phyloP scores from a whole-genome alignment of 1,284 basidiomycete species.

The Wolfiporia cocos region DNA sequence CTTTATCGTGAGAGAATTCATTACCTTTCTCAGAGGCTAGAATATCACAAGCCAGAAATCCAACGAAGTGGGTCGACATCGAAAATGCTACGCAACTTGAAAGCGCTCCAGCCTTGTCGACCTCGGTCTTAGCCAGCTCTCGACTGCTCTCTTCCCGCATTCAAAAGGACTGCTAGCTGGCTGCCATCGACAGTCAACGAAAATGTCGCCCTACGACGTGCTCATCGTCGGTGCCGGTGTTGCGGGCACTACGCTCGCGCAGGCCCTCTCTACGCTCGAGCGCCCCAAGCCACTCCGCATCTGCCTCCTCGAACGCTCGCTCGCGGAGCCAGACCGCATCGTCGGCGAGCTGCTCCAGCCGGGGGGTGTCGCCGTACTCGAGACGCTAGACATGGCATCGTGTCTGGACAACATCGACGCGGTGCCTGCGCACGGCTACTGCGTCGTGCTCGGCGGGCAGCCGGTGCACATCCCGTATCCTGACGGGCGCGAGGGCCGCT shows the following conservation, averaged over 20 bases:
- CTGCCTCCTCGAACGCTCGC: constrained; percentile 81
- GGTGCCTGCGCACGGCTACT: constrained; percentile 83
- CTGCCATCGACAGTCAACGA: background rate
- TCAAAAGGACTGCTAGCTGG: constrained; percentile 4
- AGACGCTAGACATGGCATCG: constrained; percentile 71
- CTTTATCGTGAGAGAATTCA: no score
- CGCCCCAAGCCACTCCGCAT: constrained; percentile 64
- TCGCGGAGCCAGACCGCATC: constrained; percentile 92
- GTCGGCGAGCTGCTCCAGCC: constrained; percentile 98
- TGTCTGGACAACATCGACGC: constrained; percentile 87
- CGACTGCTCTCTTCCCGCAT: constrained; percentile 1
- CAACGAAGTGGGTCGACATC: constrained; percentile 8
- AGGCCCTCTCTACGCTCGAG: constrained; percentile 53
- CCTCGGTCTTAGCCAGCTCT: constrained; percentile 3
- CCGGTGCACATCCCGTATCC: constrained; percentile 90
- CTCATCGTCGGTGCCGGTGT: constrained; percentile 89
- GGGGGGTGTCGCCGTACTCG: constrained; percentile 79
- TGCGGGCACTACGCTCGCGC: constrained; percentile 74
- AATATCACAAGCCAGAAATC: constrained; percentile 5
- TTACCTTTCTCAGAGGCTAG: background rate
- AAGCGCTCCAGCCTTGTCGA: constrained; percentile 1
- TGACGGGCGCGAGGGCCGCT: constrained; percentile 60
- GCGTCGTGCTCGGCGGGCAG: constrained; percentile 65
- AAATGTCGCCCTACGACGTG: constrained; percentile 49
- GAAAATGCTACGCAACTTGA: constrained; percentile 3